Base-by-base conservation (phyloP, 2,329 filamentous ascomycete species). In the Trichoderma hamatum region DNA sequence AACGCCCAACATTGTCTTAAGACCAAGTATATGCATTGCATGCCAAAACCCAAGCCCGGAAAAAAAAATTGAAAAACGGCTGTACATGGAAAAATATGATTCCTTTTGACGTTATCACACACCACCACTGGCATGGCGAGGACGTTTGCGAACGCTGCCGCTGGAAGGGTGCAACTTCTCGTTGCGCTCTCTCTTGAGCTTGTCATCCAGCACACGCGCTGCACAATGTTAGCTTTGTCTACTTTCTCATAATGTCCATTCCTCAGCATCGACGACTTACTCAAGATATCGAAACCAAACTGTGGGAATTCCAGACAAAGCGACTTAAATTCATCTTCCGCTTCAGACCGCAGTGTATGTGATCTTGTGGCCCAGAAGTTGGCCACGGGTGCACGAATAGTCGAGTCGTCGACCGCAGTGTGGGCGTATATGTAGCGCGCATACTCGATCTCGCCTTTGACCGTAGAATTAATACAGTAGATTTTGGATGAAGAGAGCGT, bases 271-370 rank as follows among this genome's bases (percentile, higher is more conserved):
- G 61, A 9, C 28, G 67, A 82, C 85, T 73, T 84, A 93, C 89
- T 94, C 70, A 97, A 87, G 68, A 98, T 92, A 79, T 97, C 94
- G 82, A 94, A 97, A 76, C 92, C 92, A 78, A 97, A 97, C 77
- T 96, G 91, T 21, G 94, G 94, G 78, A 90, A 94, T 81, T 97
- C 92, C 78, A 97, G 82, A 82, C 94, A 97, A 80, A 97, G 88
- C 56, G 86, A 80, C 78, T 90, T 89, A 86, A 97, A 97, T 81
- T 96, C 92, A 7, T 88, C 86, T 80, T 96, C 93, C 46, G 94
- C 93, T 80, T 97, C 93, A 80, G 94, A 86, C 21, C 94, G 90
- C 72, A 97, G 83, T 14, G 92, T 90, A 81, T 96, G 93, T 70
- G 88, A 90, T 71, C 92, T 86, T 58, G 88, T 90, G 6, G 93